A percentile compares a stretch with the other conserved stretches of the same genome.
These are phyloP conservation scores for Emericellopsis terricola DNA, from an alignment of 495 filamentous ascomycete genomes.

Conservation along the genomic window DNA sequence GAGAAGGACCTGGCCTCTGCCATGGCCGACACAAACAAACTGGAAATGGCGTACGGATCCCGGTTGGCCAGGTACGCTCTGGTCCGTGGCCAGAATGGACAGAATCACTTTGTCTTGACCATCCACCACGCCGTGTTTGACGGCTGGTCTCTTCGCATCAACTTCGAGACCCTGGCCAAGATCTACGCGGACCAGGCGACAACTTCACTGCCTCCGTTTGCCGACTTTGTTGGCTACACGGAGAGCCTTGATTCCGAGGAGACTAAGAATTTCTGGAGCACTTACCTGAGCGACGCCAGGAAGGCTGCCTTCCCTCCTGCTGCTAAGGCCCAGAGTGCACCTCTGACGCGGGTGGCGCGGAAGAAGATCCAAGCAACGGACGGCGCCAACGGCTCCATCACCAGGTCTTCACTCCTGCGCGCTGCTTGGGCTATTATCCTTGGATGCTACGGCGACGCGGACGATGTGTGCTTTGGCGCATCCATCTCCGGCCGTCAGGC, in stretches of 20 bases:
- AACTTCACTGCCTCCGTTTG: background rate
- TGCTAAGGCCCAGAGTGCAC: background rate
- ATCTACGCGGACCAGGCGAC: background rate
- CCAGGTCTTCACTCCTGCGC: conserved; percentile 19
- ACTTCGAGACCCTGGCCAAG: background rate
- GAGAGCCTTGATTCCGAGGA: background rate
- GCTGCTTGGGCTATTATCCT: too few relatives aligned
- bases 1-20: background rate
- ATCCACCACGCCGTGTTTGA: conserved; percentile 1
- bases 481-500: too few relatives aligned
- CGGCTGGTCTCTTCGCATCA: background rate
- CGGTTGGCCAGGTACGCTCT: background rate
- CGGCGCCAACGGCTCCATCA: conserved; percentile 2
- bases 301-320: background rate
- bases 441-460: conserved; percentile 14
- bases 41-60: background rate
- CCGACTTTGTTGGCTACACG: conserved; percentile 1
- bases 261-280: background rate
- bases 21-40: background rate
- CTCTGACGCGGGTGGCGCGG: background rate
- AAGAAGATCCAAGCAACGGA: background rate
- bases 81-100: conserved; percentile 2
- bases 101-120: conserved; percentile 5
- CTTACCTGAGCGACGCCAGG: background rate
- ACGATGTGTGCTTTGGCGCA: conserved; percentile 31